Evolutionary conservation across 179 eudicot genomes (phyloP).

Genomic region (Kewa caespitosa): DNA sequence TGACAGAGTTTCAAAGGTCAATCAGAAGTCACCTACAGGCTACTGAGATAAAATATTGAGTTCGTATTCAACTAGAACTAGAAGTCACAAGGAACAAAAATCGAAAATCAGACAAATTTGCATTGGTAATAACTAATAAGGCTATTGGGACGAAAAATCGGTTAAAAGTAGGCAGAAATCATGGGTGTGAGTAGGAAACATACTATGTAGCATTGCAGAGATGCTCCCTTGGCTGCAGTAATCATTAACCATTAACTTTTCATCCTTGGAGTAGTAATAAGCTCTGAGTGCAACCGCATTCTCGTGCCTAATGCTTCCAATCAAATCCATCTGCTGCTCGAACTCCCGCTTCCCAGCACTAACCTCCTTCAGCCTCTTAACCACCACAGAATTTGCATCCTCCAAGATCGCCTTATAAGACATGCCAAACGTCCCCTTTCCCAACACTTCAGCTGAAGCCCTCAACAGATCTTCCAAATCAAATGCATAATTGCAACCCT

Average conservation of each 20-base stretch:
- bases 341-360: constrained; percentile 72
- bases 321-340: constrained; percentile 77
- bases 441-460: constrained; percentile 90
- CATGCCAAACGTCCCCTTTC: constrained; percentile 82
- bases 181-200: constrained; percentile 17
- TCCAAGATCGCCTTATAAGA: constrained; percentile 82
- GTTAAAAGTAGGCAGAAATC: background rate
- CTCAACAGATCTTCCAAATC: constrained; percentile 89
- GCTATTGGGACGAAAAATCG: too few species aligned
- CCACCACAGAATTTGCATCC: constrained; percentile 75
- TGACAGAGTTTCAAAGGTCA: background rate
- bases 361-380: constrained; percentile 85
- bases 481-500: constrained; percentile 77
- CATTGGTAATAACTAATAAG: background rate
- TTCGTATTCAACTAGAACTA: background rate
- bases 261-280: constrained; percentile 85
- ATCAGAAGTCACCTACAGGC: background rate
- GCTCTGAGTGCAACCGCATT: constrained; percentile 82
- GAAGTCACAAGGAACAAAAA: background rate
- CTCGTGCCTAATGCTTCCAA: constrained; percentile 75
- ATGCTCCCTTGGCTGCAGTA: constrained; percentile 67
- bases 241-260: constrained; percentile 81
- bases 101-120: background rate
- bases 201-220: constrained; percentile 69
- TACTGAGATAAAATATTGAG: too few species aligned